A percentile compares a stretch with the other conserved stretches of the same genome.
phyloP scores from a whole-genome alignment of 2,329 filamentous ascomycete genomes.

The Fusarium nelsonii region DNA sequence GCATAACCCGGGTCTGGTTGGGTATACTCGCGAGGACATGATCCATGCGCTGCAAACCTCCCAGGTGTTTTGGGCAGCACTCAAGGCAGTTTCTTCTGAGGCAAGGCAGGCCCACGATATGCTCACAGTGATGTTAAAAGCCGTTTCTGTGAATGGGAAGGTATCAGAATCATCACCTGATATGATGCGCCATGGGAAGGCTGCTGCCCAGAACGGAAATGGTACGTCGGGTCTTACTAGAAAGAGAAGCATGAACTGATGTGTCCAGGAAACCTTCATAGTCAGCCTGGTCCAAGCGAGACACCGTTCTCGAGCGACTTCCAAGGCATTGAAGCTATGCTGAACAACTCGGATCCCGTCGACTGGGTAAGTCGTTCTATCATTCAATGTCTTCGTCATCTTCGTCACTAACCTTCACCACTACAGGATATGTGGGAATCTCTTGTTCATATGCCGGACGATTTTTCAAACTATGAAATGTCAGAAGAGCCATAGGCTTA shows the following conservation, averaged over 20 bases:
- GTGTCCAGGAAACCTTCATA: background rate
- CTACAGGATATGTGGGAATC: constrained; percentile 32
- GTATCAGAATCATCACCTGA: fast-evolving
- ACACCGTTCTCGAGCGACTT: constrained; percentile 2
- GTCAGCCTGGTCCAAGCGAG: background rate
- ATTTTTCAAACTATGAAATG: constrained; percentile 20
- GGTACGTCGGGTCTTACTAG: background rate
- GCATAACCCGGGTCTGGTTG: constrained; percentile 1
- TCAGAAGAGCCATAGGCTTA: background rate
- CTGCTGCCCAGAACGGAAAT: background rate
- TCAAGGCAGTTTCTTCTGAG: constrained; percentile 26
- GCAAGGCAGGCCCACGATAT: constrained; percentile 31
- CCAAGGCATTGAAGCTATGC: constrained; percentile 29
- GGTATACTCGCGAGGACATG: constrained; percentile 4
- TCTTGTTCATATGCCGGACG: constrained; percentile 30
- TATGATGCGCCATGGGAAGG: background rate
- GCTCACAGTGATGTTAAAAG: constrained; percentile 33
- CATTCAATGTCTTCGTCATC: fast-evolving
- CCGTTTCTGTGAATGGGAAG: background rate
- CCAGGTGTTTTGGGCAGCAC: constrained; percentile 23
- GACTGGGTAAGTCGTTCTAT: constrained; percentile 27
- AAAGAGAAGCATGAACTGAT: background rate
- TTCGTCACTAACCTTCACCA: background rate
- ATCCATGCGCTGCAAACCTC: constrained; percentile 28
- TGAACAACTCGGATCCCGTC: constrained; percentile 29